phyloP scores from a whole-genome alignment of 805 yeast species.

The Wickerhamiella cacticola region DNA sequence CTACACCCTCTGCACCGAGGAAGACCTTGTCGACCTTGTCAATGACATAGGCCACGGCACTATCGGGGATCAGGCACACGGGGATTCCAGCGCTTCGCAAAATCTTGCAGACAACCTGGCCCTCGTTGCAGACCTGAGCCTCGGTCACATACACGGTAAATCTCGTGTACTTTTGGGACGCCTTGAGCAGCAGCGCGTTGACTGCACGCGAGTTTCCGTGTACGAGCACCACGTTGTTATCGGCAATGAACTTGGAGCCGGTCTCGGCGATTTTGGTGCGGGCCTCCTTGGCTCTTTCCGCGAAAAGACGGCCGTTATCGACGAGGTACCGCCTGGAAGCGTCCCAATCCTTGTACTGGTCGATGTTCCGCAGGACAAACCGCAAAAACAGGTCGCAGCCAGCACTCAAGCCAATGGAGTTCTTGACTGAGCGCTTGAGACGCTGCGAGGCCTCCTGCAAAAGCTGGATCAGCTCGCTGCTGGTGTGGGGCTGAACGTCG shows the following conservation, averaged over 20 bases:
- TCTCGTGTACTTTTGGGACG: constrained; percentile 64
- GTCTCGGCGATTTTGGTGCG: constrained; percentile 76
- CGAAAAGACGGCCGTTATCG: constrained; percentile 84
- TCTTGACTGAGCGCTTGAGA: constrained; percentile 67
- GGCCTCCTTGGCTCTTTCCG: constrained; percentile 81
- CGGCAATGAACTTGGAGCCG: constrained; percentile 82
- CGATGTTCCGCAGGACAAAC: constrained; percentile 79
- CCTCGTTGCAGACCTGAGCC: constrained; percentile 74
- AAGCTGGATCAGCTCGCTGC: constrained; percentile 78
- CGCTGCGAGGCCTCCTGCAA: constrained; percentile 64
- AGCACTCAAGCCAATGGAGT: constrained; percentile 86
- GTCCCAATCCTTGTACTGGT: constrained; percentile 85
- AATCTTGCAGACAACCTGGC: constrained; percentile 55
- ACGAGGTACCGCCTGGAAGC: constrained; percentile 78
- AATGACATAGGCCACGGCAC: constrained; percentile 85
- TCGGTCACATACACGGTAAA: constrained; percentile 89
- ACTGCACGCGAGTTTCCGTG: constrained; percentile 93
- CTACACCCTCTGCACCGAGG: constrained; percentile 98
- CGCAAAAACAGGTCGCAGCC: constrained; percentile 96
- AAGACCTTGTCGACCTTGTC: constrained; percentile 86
- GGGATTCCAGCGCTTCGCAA: constrained; percentile 69
- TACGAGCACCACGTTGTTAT: constrained; percentile 77
- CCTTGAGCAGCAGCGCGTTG: constrained; percentile 56
- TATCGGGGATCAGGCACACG: constrained; percentile 75
- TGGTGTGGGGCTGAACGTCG: constrained; percentile 79